Evolutionary conservation across 2,329 filamentous ascomycete genomes (phyloP).

Genomic region (Kalaharituber pfeilii): DNA sequence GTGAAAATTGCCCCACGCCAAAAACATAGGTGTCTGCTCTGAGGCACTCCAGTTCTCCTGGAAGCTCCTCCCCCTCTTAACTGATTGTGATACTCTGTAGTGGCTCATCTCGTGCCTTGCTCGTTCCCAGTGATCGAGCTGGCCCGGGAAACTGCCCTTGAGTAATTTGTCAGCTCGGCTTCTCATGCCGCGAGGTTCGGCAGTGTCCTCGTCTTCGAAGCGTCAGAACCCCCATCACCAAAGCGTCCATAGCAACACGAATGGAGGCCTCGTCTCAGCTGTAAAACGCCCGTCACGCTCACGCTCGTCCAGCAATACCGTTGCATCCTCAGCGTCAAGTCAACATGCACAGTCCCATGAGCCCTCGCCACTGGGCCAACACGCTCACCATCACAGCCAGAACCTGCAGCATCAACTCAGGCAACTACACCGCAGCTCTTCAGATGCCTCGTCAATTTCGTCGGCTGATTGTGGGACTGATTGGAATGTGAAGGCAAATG

Average conservation of each 20-base stretch:
- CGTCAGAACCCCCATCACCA: constrained; percentile 18
- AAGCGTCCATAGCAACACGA: constrained; percentile 17
- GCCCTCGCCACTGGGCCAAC: constrained; percentile 3
- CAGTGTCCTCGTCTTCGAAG: constrained; percentile 22
- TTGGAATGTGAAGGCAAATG: constrained; percentile 18
- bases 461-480: constrained; percentile 14
- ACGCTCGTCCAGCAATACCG: constrained; percentile 20
- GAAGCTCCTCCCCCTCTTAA: too few species aligned
- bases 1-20: too few species aligned
- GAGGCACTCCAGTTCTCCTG: too few species aligned
- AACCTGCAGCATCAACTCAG: constrained; percentile 14
- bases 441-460: constrained; percentile 14
- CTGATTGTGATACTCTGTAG: neutral
- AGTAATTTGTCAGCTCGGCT: neutral
- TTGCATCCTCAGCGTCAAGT: constrained; percentile 6
- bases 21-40: too few species aligned
- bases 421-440: constrained; percentile 7
- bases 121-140: neutral
- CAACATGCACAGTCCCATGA: constrained; percentile 1
- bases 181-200: constrained; percentile 19
- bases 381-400: constrained; percentile 9
- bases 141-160: neutral
- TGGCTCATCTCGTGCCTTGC: neutral
- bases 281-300: constrained; percentile 21
- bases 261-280: constrained; percentile 17